phyloP scores from a whole-genome alignment of 441 rosid genomes.

The Gossypium lobatum region DNA sequence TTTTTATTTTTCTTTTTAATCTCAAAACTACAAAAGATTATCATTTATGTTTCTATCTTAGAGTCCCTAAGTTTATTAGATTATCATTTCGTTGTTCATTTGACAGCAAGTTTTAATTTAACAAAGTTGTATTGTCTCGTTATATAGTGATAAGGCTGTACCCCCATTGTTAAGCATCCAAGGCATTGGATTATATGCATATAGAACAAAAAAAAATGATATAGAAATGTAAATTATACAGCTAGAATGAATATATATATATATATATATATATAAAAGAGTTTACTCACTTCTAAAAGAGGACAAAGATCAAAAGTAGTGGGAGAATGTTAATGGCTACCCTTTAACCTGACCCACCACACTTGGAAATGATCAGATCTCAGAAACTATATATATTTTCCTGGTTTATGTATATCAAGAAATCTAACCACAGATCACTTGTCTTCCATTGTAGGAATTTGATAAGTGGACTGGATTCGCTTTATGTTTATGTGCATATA shows the following conservation, averaged over 20 bases:
- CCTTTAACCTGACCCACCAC: not conserved
- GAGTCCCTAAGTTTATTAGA: not conserved
- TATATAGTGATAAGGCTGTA: conserved; percentile 1
- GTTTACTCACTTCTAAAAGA: not conserved
- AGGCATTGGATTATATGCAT: not conserved
- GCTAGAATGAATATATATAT: not conserved
- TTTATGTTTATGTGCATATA: not conserved
- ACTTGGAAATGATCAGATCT: not conserved
- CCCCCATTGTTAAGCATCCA: conserved; percentile 9
- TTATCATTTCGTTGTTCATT: conserved; percentile 3
- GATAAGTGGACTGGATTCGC: not conserved
- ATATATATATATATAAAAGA: not conserved
- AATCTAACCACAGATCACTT: conserved; percentile 5
- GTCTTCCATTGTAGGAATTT: not conserved
- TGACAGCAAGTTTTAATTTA: conserved; percentile 2
- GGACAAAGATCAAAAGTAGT: conserved; percentile 2
- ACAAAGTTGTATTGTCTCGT: conserved; percentile 8
- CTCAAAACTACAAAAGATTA: not conserved
- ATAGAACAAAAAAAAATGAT: not conserved
- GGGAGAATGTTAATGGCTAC: conserved; percentile 13
- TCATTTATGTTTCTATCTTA: not conserved
- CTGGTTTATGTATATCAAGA: not conserved
- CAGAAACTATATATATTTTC: not conserved
- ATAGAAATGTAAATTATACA: not conserved
- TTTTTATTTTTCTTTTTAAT: not conserved